Conservation (phyloP, 768 basidiomycete genomes). For the Tulasnella sp. region DNA sequence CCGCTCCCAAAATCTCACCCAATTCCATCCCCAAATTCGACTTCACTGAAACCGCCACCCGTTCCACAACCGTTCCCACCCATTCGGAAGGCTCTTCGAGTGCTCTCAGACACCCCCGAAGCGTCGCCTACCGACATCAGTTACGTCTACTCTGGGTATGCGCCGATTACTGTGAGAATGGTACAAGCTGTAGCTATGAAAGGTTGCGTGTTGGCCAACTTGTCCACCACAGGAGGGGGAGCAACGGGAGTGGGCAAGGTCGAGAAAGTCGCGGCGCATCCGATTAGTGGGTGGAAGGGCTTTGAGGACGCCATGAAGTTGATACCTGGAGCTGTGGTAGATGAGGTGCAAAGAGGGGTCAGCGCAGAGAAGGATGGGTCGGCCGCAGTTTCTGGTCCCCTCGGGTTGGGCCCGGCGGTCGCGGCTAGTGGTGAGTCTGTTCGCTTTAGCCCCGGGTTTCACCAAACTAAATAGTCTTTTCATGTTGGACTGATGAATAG, state of each 20-base stretch:
- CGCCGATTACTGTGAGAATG: conserved; percentile 82
- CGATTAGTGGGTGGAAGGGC: conserved; percentile 93
- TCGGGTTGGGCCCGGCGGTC: too few relatives aligned
- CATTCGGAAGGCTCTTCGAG: conserved; percentile 72
- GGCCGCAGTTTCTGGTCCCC: not conserved
- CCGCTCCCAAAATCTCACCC: conserved; percentile 42
- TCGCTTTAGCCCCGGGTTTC: not conserved
- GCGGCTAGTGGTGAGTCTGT: too few relatives aligned
- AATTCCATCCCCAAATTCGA: conserved; percentile 36
- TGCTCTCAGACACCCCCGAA: conserved; percentile 79
- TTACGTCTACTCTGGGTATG: conserved; percentile 94
- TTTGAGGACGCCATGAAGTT: conserved; percentile 81
- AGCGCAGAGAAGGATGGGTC: conserved; percentile 16
- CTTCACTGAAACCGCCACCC: conserved; percentile 3
- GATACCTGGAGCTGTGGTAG: conserved; percentile 80
- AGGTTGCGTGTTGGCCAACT: conserved; percentile 53
- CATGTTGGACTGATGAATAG: not conserved
- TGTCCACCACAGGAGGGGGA: conserved; percentile 7
- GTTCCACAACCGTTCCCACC: conserved; percentile 44
- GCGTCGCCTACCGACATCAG: conserved; percentile 77
- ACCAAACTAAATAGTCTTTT: not conserved
- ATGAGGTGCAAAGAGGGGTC: conserved; percentile 40
- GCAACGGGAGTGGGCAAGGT: conserved; percentile 11
- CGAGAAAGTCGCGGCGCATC: conserved; percentile 69
- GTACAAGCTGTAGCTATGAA: conserved; percentile 92